Conservation (phyloP, 805 yeast species). For the Lipomyces lipofer region DNA sequence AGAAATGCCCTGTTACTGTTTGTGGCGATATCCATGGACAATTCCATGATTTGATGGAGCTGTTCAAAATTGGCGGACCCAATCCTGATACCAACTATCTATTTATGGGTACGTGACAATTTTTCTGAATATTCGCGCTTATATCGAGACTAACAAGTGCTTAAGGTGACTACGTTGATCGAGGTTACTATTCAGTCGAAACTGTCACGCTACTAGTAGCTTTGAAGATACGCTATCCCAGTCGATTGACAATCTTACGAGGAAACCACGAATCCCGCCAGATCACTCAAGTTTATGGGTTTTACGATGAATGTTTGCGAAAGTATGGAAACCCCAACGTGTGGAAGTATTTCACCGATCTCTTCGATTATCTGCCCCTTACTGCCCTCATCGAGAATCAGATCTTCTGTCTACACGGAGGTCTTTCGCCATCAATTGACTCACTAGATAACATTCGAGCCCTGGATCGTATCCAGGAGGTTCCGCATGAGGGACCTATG, state of each 20-base stretch:
- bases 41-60: conserved; percentile 90
- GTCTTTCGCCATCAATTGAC: conserved; percentile 91
- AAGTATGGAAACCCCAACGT: conserved; percentile 91
- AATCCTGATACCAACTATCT: conserved; percentile 88
- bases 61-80: conserved; percentile 91
- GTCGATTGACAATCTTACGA: conserved; percentile 85
- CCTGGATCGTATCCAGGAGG: conserved; percentile 89
- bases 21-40: conserved; percentile 95
- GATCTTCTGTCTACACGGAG: conserved; percentile 92
- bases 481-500: conserved; percentile 98
- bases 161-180: conserved; percentile 78
- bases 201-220: conserved; percentile 86
- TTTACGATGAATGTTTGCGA: conserved; percentile 91
- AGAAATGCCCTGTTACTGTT: conserved; percentile 84
- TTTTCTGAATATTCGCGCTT: not conserved
- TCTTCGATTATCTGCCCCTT: conserved; percentile 89
- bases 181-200: conserved; percentile 86
- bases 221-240: conserved; percentile 89
- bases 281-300: conserved; percentile 94
- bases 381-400: conserved; percentile 90
- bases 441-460: conserved; percentile 90
- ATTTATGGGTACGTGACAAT: conserved; percentile 56
- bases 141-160: not conserved
- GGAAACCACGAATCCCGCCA: conserved; percentile 96
- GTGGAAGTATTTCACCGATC: conserved; percentile 89